phyloP scores from a whole-genome alignment of 2,329 filamentous ascomycete genomes.

The Zymoseptoria pseudotritici region DNA sequence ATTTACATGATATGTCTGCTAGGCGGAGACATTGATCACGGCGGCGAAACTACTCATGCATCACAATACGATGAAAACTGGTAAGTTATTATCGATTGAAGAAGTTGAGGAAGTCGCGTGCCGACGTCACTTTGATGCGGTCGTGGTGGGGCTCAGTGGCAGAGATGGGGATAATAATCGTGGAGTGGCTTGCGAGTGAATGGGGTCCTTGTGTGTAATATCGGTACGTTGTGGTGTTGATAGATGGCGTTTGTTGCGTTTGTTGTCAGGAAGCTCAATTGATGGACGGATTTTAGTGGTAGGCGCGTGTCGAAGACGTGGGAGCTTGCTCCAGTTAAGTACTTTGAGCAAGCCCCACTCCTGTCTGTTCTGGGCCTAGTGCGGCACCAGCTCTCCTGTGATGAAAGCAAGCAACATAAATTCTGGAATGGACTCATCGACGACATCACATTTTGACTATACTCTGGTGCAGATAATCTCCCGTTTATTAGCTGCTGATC shows the following conservation, averaged over 20 bases:
- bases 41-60: background rate
- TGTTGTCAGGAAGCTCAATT: background rate
- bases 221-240: background rate
- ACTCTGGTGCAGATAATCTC: no score
- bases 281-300: background rate
- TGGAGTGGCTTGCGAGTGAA: background rate
- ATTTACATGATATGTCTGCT: background rate
- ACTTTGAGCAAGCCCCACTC: no score
- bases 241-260: background rate
- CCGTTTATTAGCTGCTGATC: no score
- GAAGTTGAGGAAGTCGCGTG: background rate
- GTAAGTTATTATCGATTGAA: background rate
- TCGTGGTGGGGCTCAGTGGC: background rate
- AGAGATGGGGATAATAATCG: background rate
- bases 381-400: no score
- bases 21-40: background rate
- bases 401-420: no score
- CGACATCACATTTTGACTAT: no score
- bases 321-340: no score
- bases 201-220: background rate
- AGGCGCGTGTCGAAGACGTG: background rate
- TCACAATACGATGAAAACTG: background rate
- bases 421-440: no score
- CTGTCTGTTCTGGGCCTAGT: no score
- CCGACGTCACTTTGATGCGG: background rate